Base-by-base conservation (phyloP, 306 rosid genomes). In the Elaeagnus macrophylla region DNA sequence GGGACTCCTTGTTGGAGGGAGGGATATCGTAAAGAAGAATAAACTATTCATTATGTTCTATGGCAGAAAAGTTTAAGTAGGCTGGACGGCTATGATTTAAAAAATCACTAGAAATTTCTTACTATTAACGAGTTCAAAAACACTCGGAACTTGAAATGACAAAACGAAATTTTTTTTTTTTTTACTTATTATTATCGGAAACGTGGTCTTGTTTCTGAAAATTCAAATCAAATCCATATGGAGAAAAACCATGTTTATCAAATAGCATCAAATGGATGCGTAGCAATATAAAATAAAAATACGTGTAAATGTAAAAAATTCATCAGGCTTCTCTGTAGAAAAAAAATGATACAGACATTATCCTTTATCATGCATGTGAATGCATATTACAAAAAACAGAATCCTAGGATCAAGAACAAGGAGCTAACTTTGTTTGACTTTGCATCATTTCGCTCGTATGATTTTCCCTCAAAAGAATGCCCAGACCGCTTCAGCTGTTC, bases 401-500 rank as follows among this genome's bases (percentile, higher is more conserved):
- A 57, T 19, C 49, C 15, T 56, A 51, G 19, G 49, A 53, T 41
- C 38, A 18, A 64, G 75, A 57, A 66, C 16, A 41, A 54, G 65
- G 66, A n/a, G 71, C 88, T 45, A 54, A 93, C 99, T 80, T 84
- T 91, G 64, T 80, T 78, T 52, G 87, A 40, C 62, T 84, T 84
- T 58, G 70, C 78, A 66, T 87, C 95, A 18, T 74, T 81, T 36
- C 80, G 87, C 48, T 89, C 95, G 37, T 83, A 89, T 51, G 77
- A 48, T 69, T 82, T 89, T 20, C 72, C 77, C 50, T 83, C 95
- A 42, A 74, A 82, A 56, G 73, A 51, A 80, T 78, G 76, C 41
- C 64, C 78, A 25, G 85, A 59, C 76, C 85, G 79, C 81, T 87
- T 91, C 71, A 67, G 94, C 70, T 78, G 96, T 70, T 87, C 99